Evolutionary conservation across 805 yeast species (phyloP).

Genomic region (Starmerella vaccinii): DNA sequence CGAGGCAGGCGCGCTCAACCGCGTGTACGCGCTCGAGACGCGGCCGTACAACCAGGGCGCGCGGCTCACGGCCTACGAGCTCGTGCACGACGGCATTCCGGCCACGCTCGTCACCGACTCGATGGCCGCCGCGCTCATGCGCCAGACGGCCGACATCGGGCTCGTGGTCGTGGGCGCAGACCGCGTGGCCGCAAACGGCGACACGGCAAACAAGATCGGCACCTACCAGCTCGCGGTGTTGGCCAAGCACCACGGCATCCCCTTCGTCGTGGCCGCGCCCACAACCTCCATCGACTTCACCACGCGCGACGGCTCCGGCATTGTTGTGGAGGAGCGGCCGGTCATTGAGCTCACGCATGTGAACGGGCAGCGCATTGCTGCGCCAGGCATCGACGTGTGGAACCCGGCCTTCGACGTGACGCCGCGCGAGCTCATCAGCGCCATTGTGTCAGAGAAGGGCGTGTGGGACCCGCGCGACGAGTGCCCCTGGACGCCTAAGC

Average conservation of each 20-base stretch:
- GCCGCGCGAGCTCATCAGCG: slow-evolving; percentile 70
- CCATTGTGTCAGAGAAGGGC: slow-evolving; percentile 76
- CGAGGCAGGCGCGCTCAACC: slow-evolving; percentile 44
- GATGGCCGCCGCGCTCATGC: slow-evolving; percentile 73
- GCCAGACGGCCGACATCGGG: slow-evolving; percentile 55
- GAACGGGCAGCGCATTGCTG: slow-evolving; percentile 67
- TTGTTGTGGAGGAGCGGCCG: slow-evolving; percentile 82
- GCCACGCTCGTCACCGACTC: slow-evolving; percentile 82
- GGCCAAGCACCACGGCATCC: slow-evolving; percentile 57
- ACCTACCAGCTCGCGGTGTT: slow-evolving; percentile 78
- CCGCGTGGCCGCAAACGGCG: slow-evolving; percentile 86
- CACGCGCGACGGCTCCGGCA: slow-evolving; percentile 59
- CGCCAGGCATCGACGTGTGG: slow-evolving; percentile 80
- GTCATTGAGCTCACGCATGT: slow-evolving; percentile 65
- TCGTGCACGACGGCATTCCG: slow-evolving; percentile 76
- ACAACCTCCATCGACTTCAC: slow-evolving; percentile 73
- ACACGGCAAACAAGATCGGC: slow-evolving; percentile 93
- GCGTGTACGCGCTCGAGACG: slow-evolving; percentile 82
- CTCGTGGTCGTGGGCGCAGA: slow-evolving; percentile 93
- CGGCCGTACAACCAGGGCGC: slow-evolving; percentile 97
- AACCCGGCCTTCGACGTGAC: slow-evolving; percentile 95
- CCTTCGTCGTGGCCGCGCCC: slow-evolving; percentile 92
- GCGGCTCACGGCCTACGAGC: slow-evolving; percentile 80
- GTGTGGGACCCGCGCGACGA: slow-evolving; percentile 26
- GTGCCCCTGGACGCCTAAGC: not conserved